Conservation (phyloP, 768 basidiomycete species). For the Lactarius tabidus region DNA sequence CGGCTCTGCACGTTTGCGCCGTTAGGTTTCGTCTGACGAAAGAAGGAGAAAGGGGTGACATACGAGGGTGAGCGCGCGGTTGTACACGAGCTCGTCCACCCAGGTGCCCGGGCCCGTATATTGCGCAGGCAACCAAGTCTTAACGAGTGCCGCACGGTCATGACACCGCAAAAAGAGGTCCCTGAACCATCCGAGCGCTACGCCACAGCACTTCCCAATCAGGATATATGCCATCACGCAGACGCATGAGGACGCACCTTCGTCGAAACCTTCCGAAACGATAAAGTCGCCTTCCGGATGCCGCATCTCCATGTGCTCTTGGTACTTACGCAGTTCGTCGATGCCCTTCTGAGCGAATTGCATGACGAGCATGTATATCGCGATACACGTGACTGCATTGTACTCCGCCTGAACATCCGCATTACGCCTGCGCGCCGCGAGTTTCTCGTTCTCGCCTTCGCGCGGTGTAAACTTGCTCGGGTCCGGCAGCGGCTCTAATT, state of each 20-base stretch:
- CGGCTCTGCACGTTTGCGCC: slow-evolving; percentile 61
- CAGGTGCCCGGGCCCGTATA: slow-evolving; percentile 80
- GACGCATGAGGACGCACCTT: slow-evolving; percentile 46
- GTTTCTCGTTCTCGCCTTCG: slow-evolving; percentile 68
- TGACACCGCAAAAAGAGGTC: slow-evolving; percentile 92
- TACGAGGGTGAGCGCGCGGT: slow-evolving; percentile 83
- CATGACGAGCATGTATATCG: slow-evolving; percentile 89
- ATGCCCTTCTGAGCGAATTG: slow-evolving; percentile 92
- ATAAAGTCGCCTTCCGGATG: slow-evolving; percentile 71
- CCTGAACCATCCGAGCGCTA: slow-evolving; percentile 87
- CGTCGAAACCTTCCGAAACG: slow-evolving; percentile 76
- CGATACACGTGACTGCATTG: slow-evolving; percentile 80
- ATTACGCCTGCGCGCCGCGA: slow-evolving; percentile 62
- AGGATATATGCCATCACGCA: slow-evolving; percentile 15
- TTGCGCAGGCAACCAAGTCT: slow-evolving; percentile 82
- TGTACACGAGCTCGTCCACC: slow-evolving; percentile 89
- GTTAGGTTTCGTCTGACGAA: background rate
- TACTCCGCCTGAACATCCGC: slow-evolving; percentile 78
- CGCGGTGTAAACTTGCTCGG: slow-evolving; percentile 68
- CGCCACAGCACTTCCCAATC: slow-evolving; percentile 6
- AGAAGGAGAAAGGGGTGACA: slow-evolving; percentile 31
- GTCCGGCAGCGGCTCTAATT: slow-evolving; percentile 72
- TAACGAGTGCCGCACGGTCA: slow-evolving; percentile 83
- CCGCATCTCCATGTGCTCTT: slow-evolving; percentile 79
- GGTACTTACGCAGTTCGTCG: slow-evolving; percentile 69